Base-by-base conservation (phyloP, 2,329 filamentous ascomycete species). In the Xylaria digitata region DNA sequence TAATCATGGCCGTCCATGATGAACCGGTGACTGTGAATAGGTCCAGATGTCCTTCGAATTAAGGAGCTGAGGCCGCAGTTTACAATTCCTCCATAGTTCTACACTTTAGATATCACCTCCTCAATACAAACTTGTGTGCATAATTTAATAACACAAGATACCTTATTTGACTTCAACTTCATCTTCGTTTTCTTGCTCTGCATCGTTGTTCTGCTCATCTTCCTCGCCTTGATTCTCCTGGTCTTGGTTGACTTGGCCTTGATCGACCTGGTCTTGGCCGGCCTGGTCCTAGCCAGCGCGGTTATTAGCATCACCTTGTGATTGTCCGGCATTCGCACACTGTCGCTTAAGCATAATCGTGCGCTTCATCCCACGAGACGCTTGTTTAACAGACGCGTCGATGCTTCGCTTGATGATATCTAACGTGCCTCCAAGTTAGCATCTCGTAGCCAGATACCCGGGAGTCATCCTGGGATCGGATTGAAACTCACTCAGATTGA, bases 371-470 rank as follows among this genome's bases (percentile, higher is more conserved):
- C 42, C 66, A 46, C 69, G 71, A 56, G 67, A 40, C 46, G 69
- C 71, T 54, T 71, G 70, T 70, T 71, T 73, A 42, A 75, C 68
- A 34, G 74, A 62, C 13, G 66, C 65, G 52, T 62, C 60, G 48
- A 76, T 63, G 50, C 70, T 74, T 42, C 74, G 73, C 61, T 74
- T 76, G 26, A 76, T 61, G 52, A 75, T 70, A 53, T 70, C 73
- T 75, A 56, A 3, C 34, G 17, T 21, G 15, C n/a, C 21, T 7
- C 21, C 1, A 21, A 15, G 49, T 72, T 63, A 71, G 66, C 46
- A 49, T 52, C 45, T 5, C 2, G 13, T 48, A 40, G 40, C 15
- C 40, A 11, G n/a, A n/a, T 8, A 59, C 7, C 9, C 9, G 40
- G 7, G 26, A 9, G 5, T 3, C 26, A 26, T 26, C n/a, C 23